Conservation (phyloP, 352 stramenopile species). For the Pythium vanterpoolii region DNA sequence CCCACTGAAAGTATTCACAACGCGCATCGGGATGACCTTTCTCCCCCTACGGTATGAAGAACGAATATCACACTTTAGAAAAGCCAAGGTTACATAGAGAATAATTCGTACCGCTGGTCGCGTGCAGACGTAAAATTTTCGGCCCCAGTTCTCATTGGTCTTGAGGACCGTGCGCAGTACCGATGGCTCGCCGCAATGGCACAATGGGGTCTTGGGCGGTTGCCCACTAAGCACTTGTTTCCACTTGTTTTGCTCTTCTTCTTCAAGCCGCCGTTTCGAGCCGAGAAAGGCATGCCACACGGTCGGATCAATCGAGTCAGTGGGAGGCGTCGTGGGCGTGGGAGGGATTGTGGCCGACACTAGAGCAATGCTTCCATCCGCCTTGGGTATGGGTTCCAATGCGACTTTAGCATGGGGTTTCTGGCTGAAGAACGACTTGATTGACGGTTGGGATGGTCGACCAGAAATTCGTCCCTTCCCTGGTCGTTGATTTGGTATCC, state of each 20-base stretch:
- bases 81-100: neutral
- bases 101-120: conserved; percentile 57
- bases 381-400: neutral
- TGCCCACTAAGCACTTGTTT: conserved; percentile 63
- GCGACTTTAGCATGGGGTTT: neutral
- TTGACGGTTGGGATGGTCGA: conserved; percentile 31
- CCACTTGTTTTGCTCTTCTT: conserved; percentile 45
- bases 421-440: conserved; percentile 37
- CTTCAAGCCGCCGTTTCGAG: conserved; percentile 31
- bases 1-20: conserved; percentile 88
- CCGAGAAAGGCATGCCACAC: conserved; percentile 22
- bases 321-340: neutral
- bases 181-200: conserved; percentile 58
- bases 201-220: conserved; percentile 56
- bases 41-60: conserved; percentile 42
- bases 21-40: conserved; percentile 68
- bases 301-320: conserved; percentile 1
- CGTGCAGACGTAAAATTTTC: conserved; percentile 86
- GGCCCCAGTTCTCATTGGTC: conserved; percentile 74
- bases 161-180: conserved; percentile 80
- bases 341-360: neutral
- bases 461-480: neutral
- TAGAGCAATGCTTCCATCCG: neutral
- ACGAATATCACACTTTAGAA: neutral
- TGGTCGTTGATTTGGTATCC: neutral